A percentile compares a stretch with the other conserved stretches of the same genome.
Evolutionary conservation across 257 asterid genomes (phyloP).

Genomic region (Fraxinus anomala): DNA sequence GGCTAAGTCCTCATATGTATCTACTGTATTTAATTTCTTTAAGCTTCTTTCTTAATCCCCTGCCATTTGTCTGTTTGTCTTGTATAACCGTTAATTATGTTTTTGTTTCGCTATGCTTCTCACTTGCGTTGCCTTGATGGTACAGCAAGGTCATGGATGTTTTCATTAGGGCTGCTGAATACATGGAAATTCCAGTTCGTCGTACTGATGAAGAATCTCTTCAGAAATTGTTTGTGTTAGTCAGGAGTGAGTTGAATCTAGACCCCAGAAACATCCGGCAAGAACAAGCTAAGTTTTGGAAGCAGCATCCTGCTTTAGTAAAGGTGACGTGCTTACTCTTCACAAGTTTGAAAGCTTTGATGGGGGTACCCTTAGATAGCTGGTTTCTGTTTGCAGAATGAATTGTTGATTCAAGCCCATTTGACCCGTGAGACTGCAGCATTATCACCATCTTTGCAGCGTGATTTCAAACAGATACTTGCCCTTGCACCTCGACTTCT

Average conservation of each 20-base stretch:
- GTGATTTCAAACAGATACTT: constrained; percentile 81
- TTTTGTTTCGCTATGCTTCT: constrained; percentile 1
- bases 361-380: constrained; percentile 22
- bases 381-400: constrained; percentile 60
- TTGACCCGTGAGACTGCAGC: constrained; percentile 91
- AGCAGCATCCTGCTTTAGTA: constrained; percentile 96
- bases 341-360: constrained; percentile 24
- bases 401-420: constrained; percentile 94
- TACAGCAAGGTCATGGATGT: constrained; percentile 93
- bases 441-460: constrained; percentile 75
- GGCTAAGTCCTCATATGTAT: not conserved
- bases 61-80: not conserved
- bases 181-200: constrained; percentile 94
- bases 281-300: constrained; percentile 96
- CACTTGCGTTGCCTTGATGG: constrained; percentile 22
- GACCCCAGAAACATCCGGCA: constrained; percentile 87
- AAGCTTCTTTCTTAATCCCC: not conserved
- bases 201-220: constrained; percentile 96
- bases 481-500: constrained; percentile 97
- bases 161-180: constrained; percentile 93
- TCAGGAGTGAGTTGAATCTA: constrained; percentile 93
- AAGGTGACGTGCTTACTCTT: constrained; percentile 55
- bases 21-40: not conserved
- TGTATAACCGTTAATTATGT: not conserved
- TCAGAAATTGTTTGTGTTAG: constrained; percentile 86